These are phyloP conservation scores for Penicillium roqueforti DNA, from an alignment of 495 filamentous ascomycete species.

Conservation along the genomic window DNA sequence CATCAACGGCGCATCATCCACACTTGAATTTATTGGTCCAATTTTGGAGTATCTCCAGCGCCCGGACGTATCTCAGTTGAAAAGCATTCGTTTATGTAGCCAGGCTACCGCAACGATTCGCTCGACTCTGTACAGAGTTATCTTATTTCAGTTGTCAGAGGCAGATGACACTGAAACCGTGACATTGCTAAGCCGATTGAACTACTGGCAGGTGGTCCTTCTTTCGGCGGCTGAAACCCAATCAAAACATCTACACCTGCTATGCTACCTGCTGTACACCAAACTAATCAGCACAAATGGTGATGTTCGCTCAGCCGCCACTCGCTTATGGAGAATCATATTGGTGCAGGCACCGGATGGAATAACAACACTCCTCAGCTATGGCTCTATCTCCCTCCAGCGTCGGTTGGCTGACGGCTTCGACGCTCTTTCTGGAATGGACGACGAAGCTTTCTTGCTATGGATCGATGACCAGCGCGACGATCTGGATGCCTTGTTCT, in stretches of 20 bases:
- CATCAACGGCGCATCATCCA: slow-evolving; percentile 66
- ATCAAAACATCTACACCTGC: slow-evolving; percentile 68
- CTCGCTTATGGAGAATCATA: slow-evolving; percentile 82
- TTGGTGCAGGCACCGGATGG: slow-evolving; percentile 92
- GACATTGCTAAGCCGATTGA: slow-evolving; percentile 71
- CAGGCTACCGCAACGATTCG: slow-evolving; percentile 71
- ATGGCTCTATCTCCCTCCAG: slow-evolving; percentile 65
- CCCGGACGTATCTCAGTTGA: slow-evolving; percentile 73
- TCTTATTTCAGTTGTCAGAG: slow-evolving; percentile 78
- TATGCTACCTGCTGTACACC: slow-evolving; percentile 87
- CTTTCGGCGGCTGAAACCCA: slow-evolving; percentile 72
- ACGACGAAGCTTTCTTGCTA: slow-evolving; percentile 76
- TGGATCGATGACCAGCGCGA: slow-evolving; percentile 86
- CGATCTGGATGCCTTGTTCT: slow-evolving; percentile 76
- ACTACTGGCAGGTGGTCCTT: slow-evolving; percentile 93
- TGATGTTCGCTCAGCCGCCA: slow-evolving; percentile 69
- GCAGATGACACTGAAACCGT: slow-evolving; percentile 65
- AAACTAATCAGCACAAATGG: slow-evolving; percentile 64
- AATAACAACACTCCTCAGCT: slow-evolving; percentile 63
- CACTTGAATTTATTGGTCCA: slow-evolving; percentile 82
- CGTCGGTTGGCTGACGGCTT: slow-evolving; percentile 72
- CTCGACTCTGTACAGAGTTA: slow-evolving; percentile 67
- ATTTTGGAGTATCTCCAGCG: slow-evolving; percentile 84
- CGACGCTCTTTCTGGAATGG: slow-evolving; percentile 75
- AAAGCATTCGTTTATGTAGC: slow-evolving; percentile 83